Evolutionary conservation across 495 filamentous ascomycete species (phyloP), one percentile per base, ranked within the genome.

Genomic region (Lepraria neglecta): DNA sequence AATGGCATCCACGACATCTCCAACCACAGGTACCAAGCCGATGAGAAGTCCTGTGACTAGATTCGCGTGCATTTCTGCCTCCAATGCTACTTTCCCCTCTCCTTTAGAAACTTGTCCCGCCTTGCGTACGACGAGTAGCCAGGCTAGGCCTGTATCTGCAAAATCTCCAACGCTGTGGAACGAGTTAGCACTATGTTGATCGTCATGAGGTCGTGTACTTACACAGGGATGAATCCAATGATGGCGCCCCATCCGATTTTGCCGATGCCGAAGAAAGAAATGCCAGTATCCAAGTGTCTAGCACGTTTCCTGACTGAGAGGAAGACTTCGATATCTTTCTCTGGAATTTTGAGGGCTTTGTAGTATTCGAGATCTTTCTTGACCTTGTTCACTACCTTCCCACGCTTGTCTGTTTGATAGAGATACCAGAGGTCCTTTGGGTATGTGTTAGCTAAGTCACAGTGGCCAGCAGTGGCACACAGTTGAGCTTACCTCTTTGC

Each of bases 11-110:
- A 81, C 81, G 28, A 97, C 28, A 67, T 97, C 94, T 21, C 94
- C 94, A 6, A 96, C 57, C 64, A 97, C 82, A 0, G 94, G 94
- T 21, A 96, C 76, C 9, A 98, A 75, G 15, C 94, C 94, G 46
- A 96, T 78, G 56, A 82, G 66, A 64, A 95, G 89, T 71, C 97
- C 94, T 31, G 92, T 55, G 3, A 84, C 52, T 48, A 97, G 79
- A 71, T 95, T 89, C 60, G 88, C 71, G 56, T 88, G 59, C 92
- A 97, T 96, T 67, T 76, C 74, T n/a, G 69, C 70, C 45, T 72
- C 75, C 40, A 91, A 68, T 1, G 62, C 59, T 19, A 67, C 50
- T 5, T 84, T 86, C 31, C 95, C 82, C 7, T 84, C 84, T 59
- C 88, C 89, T 51, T 92, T 84, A 30, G 65, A 66, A 42, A 95